phyloP scores from a whole-genome alignment of 1,284 basidiomycete species.

The Mycosarcoma maydis region DNA sequence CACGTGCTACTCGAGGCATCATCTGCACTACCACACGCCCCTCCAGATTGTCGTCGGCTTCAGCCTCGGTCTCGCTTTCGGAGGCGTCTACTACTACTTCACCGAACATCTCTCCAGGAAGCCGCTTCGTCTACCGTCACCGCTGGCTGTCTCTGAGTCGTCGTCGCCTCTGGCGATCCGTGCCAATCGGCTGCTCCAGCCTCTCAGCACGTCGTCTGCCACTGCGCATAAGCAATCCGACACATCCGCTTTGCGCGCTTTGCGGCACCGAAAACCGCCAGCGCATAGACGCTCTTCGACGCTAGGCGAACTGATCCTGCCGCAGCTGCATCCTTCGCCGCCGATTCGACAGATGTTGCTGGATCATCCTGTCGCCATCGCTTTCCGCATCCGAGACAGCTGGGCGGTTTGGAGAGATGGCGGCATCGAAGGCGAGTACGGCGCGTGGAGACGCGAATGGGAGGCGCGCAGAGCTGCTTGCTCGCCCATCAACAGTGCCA shows the following conservation, averaged over 20 bases:
- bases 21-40: conserved; percentile 78
- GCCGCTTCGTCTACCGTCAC: conserved; percentile 32
- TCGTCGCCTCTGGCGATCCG: conserved; percentile 30
- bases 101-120: conserved; percentile 73
- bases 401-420: conserved; percentile 81
- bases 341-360: conserved; percentile 71
- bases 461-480: conserved; percentile 52
- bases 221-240: conserved; percentile 1
- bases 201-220: conserved; percentile 17
- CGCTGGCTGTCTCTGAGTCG: conserved; percentile 34
- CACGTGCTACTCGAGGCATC: conserved; percentile 83
- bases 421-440: conserved; percentile 76
- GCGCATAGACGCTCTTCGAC: conserved; percentile 22
- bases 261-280: conserved; percentile 15
- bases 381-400: conserved; percentile 79
- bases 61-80: conserved; percentile 75
- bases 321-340: conserved; percentile 36
- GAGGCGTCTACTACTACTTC: conserved; percentile 72
- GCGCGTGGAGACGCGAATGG: conserved; percentile 72
- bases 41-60: conserved; percentile 79
- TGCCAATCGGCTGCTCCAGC: conserved; percentile 25
- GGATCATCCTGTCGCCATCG: conserved; percentile 73
- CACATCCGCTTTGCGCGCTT: neutral
- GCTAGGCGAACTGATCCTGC: conserved; percentile 29
- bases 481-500: conserved; percentile 40